Percentiles rank a stretch among this genome's conserved stretches.
Conservation (phyloP, 306 rosid species). For the Neltuma alba region DNA sequence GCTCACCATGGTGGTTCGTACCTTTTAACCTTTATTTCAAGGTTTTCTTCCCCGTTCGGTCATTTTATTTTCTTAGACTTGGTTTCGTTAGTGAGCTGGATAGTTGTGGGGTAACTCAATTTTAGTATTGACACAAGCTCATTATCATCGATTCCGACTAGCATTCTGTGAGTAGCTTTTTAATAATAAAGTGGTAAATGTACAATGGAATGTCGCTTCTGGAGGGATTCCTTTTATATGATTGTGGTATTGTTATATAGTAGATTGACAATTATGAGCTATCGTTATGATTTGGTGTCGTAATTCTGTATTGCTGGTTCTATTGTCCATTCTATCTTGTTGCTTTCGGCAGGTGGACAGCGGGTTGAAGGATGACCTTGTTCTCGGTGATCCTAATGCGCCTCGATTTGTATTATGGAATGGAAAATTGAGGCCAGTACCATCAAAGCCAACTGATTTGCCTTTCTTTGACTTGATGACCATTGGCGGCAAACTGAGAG, state of each 20-base stretch:
- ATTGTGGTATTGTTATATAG: neutral
- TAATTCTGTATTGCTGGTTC: slow-evolving; percentile 18
- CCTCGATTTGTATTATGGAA: slow-evolving; percentile 93
- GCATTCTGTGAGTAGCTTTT: neutral
- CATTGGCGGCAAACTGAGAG: slow-evolving; percentile 88
- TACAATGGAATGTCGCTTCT: neutral
- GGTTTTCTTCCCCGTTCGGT: neutral
- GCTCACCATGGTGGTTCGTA: slow-evolving; percentile 87
- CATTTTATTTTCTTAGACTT: neutral
- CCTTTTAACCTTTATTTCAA: neutral
- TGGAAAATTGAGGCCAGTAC: slow-evolving; percentile 85
- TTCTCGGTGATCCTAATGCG: slow-evolving; percentile 88
- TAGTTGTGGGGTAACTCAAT: neutral
- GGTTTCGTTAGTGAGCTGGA: neutral
- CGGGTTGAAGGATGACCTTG: slow-evolving; percentile 90
- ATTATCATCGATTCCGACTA: neutral
- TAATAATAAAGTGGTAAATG: neutral
- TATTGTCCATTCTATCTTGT: slow-evolving; percentile 16
- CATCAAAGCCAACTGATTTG: slow-evolving; percentile 70
- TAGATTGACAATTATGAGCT: neutral
- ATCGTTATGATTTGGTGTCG: neutral
- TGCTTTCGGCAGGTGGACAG: slow-evolving; percentile 72
- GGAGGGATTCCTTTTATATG: neutral
- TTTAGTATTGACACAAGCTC: neutral
- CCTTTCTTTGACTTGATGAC: slow-evolving; percentile 97